Evolutionary conservation across 306 rosid species (phyloP).

Genomic region (Dalbergia cochinchinensis): DNA sequence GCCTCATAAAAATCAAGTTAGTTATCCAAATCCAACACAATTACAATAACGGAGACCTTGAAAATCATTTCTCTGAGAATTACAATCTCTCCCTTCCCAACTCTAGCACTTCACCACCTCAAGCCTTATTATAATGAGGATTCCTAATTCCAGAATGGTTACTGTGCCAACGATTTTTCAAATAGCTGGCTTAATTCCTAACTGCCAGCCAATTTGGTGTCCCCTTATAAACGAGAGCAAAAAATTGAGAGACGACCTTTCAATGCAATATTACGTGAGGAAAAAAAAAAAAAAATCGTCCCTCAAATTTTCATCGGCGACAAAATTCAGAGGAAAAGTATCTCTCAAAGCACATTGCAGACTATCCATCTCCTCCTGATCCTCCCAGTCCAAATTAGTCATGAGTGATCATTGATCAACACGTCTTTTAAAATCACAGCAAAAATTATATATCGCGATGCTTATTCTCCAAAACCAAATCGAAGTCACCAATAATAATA

Average conservation of each 20-base stretch:
- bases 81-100: conserved; percentile 32
- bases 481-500: background rate
- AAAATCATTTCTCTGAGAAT: conserved; percentile 4
- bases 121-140: background rate
- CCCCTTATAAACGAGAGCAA: background rate
- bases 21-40: background rate
- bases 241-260: background rate
- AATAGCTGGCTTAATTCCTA: background rate
- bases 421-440: background rate
- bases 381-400: background rate
- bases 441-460: background rate
- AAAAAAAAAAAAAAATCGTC: no score
- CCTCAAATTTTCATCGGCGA: no score
- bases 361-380: background rate
- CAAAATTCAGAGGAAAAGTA: conserved; percentile 9
- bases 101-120: conserved; percentile 24
- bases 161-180: background rate
- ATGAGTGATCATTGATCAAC: conserved; percentile 12
- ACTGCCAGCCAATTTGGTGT: background rate
- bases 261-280: no score
- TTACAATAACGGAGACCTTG: background rate
- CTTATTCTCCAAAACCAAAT: background rate
- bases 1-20: conserved; percentile 6
- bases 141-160: background rate
- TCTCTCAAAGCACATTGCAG: conserved; percentile 6